Evolutionary conservation across 2,329 filamentous ascomycete species (phyloP).

Genomic region (Ophiocordyceps sinensis): DNA sequence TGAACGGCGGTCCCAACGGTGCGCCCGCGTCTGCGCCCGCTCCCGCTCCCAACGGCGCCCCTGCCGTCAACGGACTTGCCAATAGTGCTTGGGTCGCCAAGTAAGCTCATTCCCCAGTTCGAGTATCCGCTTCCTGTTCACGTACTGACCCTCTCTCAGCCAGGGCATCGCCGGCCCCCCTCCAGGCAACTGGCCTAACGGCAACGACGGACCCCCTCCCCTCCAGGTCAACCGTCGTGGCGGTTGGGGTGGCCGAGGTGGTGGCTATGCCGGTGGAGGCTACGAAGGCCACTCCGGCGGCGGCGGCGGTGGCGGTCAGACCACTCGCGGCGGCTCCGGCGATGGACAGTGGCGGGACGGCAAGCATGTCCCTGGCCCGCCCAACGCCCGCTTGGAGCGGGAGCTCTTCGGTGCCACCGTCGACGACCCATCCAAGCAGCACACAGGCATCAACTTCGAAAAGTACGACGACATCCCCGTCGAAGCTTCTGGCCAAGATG

Average conservation of each 20-base stretch:
- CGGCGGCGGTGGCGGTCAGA: slow-evolving; percentile 42
- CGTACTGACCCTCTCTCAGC: neutral
- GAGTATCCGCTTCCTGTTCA: neutral
- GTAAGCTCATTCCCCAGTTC: slow-evolving; percentile 18
- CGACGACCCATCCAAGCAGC: slow-evolving; percentile 89
- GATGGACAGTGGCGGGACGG: slow-evolving; percentile 95
- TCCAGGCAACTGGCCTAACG: slow-evolving; percentile 20
- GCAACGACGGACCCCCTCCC: slow-evolving; percentile 5
- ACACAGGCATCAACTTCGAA: slow-evolving; percentile 98
- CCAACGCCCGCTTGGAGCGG: slow-evolving; percentile 81
- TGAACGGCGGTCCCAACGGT: slow-evolving; percentile 5
- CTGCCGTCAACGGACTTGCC: slow-evolving; percentile 22
- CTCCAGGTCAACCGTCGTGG: slow-evolving; percentile 17
- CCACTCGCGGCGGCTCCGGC: slow-evolving; percentile 72
- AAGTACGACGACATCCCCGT: slow-evolving; percentile 99
- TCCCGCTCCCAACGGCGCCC: slow-evolving; percentile 8
- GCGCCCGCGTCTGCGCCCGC: neutral
- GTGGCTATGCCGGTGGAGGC: slow-evolving; percentile 21
- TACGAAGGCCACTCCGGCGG: slow-evolving; percentile 39
- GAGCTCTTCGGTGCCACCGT: slow-evolving; percentile 74
- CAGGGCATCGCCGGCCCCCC: slow-evolving; percentile 15
- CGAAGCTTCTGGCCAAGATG: slow-evolving; percentile 85
- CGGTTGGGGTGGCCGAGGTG: slow-evolving; percentile 19
- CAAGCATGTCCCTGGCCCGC: slow-evolving; percentile 83
- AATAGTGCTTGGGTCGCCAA: slow-evolving; percentile 37